A percentile compares a stretch with the other conserved stretches of the same genome.
Evolutionary conservation across 768 basidiomycete genomes (phyloP).

Genomic region (Naganishia vaughanmartiniae): DNA sequence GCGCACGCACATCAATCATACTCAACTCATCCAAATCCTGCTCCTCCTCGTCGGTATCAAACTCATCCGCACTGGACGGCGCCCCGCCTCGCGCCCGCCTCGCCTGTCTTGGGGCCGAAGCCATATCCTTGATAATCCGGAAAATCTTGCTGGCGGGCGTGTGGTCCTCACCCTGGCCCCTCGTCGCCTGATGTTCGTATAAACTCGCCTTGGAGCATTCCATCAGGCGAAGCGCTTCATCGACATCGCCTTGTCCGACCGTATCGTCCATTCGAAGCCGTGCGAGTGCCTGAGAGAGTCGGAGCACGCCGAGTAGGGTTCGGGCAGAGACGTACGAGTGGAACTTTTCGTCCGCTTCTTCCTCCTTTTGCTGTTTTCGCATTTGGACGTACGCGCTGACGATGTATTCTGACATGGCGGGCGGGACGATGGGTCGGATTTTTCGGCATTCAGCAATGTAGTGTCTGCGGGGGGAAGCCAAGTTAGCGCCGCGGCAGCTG

Average conservation of each 20-base stretch:
- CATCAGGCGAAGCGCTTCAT: conserved; percentile 95
- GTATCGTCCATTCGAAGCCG: conserved; percentile 78
- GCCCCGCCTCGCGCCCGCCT: conserved; percentile 60
- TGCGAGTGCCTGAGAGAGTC: conserved; percentile 90
- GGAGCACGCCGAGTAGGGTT: conserved; percentile 88
- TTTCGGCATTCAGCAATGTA: conserved; percentile 90
- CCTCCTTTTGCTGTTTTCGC: conserved; percentile 87
- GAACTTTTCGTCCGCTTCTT: conserved; percentile 79
- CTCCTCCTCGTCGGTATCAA: conserved; percentile 62
- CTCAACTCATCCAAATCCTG: conserved; percentile 65
- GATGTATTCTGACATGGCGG: conserved; percentile 82
- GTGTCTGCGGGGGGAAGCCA: conserved; percentile 59
- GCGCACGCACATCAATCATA: conserved; percentile 81
- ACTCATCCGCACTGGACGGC: conserved; percentile 58
- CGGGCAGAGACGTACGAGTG: conserved; percentile 95
- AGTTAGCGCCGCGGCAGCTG: conserved; percentile 17
- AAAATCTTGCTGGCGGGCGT: conserved; percentile 81
- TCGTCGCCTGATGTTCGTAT: conserved; percentile 66
- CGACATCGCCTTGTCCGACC: conserved; percentile 83
- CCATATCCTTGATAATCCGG: conserved; percentile 86
- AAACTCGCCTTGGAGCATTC: conserved; percentile 91
- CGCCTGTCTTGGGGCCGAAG: conserved; percentile 51
- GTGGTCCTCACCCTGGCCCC: conserved; percentile 66
- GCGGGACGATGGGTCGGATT: conserved; percentile 84
- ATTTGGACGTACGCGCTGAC: conserved; percentile 94